Evolutionary conservation across 225 moss, liverwort and hornwort species (phyloP), one percentile per base, ranked within the genome.

Genomic region (Lunularia cruciata): DNA sequence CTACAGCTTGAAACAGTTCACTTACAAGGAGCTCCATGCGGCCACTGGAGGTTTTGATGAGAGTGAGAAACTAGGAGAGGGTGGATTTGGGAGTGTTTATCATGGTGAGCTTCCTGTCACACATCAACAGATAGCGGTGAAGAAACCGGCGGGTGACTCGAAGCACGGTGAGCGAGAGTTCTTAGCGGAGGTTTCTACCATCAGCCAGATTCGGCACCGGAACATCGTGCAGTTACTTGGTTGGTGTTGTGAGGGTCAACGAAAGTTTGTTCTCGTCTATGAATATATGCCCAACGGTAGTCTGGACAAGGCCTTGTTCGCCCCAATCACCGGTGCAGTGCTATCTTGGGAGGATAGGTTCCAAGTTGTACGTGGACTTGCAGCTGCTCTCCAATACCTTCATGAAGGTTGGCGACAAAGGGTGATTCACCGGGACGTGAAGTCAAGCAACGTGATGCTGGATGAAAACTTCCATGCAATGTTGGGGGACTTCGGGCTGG

Each of bases 31-130:
- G 61, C 76, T 87, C 2, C 77, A 76, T 28, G 60, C 37, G 9
- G 90, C 90, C 3, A 87, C 90, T 0, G 78, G 80, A 16, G 73
- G 73, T 2, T 90, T 90, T 68, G 76, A 72, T 22, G 77, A 90
- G 6, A 40, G 61, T 49, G 71, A 68, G 1, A 83, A 78, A 48
- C 48, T 87, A 0, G 85, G 87, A 1, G 55, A 74, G 30, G 87
- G 89, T n/a, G 83, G 83, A 0, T 90, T 83, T 18, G 83, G 85
- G 10, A 77, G 72, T 13, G 89, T 90, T 8, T 83, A 87, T 56
- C 58, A 4, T 6, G 87, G 87, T 7, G 47, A 77, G 0, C 18
- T 90, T 16, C 73, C 81, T 10, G 68, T 54, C 19, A 78, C 73
- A 0, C 75, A 81, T 0, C 25, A n/a, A 3, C 38, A 1, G n/a